Base-by-base conservation (phyloP, 164 flowering plant genomes). In the Amborella trichopoda region DNA sequence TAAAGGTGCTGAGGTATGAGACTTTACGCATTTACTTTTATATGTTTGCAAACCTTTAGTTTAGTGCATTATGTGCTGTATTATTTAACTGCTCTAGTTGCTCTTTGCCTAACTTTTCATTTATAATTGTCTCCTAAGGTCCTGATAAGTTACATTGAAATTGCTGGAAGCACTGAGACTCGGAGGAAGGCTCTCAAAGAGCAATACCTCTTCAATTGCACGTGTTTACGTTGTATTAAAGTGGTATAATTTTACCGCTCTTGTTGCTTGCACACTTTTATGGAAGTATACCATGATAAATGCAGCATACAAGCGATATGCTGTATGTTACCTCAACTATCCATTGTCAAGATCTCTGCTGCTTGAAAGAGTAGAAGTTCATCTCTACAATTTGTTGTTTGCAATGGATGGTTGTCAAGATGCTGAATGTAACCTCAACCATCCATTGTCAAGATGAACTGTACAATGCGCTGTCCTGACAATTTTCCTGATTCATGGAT, bases 101-200 rank as follows among this genome's bases (percentile, higher is more conserved):
- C 19, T 46, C 27, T 26, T 24, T n/a, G n/a, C n/a, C n/a, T 32
- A 51, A 19, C 37, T 43, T 44, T n/a, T n/a, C 3, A 24, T 14
- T 66, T 37, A 13, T 14, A 16, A 37, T 37, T 62, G 23, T 36
- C n/a, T n/a, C n/a, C n/a, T n/a, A 42, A 93, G 99, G 95, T 93
- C 14, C 50, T 49, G 28, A 85, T 93, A 46, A 83, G 87, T 64
- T 93, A 93, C 52, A 71, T 93, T 47, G 99, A 93, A 63, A 93
- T 79, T 65, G 99, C 99, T 62, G 95, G 81, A 67, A 88, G 85
- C 70, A 77, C 96, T 23, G 49, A 59, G 59, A 77, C 94, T 48
- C 71, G 99, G 64, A 82, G 70, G 58, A 87, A 82, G 58, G 57
- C 81, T 64, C 86, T 93, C 24, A 74, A 72, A 68, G 85, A 88